Conservation (phyloP, 345 rosid species). For the Linum usitatissimum region DNA sequence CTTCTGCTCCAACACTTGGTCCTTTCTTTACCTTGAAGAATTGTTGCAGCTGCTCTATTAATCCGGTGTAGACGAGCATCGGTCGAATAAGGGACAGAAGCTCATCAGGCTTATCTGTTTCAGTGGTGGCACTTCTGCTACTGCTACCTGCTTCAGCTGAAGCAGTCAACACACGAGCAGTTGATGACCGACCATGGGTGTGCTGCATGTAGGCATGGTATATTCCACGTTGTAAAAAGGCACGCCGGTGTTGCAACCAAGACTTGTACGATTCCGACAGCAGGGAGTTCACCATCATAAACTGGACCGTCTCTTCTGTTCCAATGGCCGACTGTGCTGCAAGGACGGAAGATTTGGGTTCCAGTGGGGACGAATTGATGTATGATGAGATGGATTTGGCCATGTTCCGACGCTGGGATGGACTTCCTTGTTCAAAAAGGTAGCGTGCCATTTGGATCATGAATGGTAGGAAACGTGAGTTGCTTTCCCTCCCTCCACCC, state of each 20-base stretch:
- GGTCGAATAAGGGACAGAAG: constrained; percentile 56
- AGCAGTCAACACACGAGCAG: constrained; percentile 25
- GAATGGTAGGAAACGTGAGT: constrained; percentile 85
- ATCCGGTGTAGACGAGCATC: constrained; percentile 79
- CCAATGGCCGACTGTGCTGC: constrained; percentile 48
- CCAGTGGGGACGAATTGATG: constrained; percentile 41
- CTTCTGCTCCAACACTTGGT: constrained; percentile 29
- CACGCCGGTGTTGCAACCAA: constrained; percentile 78
- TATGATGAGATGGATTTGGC: constrained; percentile 72
- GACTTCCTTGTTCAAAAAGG: constrained; percentile 91
- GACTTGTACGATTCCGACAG: constrained; percentile 84
- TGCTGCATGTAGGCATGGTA: constrained; percentile 90
- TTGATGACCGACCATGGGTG: constrained; percentile 52
- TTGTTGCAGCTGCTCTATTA: constrained; percentile 86
- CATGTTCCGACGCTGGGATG: constrained; percentile 59
- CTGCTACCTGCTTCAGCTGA: constrained; percentile 34
- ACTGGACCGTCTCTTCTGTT: constrained; percentile 79
- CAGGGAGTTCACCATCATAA: constrained; percentile 96
- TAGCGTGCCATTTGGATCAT: constrained; percentile 90
- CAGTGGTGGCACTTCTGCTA: constrained; percentile 28
- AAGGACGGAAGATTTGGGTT: constrained; percentile 42
- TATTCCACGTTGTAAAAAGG: constrained; percentile 81
- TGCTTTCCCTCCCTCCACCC: constrained; percentile 99
- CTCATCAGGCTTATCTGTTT: constrained; percentile 34
- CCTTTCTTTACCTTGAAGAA: constrained; percentile 59